These are phyloP conservation scores for Globisporangium paroecandrum DNA, from an alignment of 352 stramenopile species.

Conservation along the genomic window DNA sequence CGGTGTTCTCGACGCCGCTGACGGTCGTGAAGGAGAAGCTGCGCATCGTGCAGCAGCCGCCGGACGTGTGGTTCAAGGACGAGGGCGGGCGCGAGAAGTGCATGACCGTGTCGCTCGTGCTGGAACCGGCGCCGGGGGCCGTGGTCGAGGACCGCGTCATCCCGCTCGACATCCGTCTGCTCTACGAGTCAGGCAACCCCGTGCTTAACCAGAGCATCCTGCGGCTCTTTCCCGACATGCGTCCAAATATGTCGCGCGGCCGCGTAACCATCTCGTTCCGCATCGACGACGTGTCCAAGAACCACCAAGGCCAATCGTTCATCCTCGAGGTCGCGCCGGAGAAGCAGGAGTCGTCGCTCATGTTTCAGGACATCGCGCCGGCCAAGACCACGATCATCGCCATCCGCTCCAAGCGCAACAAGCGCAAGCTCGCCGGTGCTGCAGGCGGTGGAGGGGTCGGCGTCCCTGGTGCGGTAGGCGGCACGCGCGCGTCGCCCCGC, in stretches of 20 bases:
- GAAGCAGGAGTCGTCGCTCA: constrained; percentile 70
- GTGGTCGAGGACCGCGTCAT: constrained; percentile 72
- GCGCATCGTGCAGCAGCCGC: constrained; percentile 70
- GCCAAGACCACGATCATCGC: constrained; percentile 86
- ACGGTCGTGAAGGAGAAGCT: constrained; percentile 79
- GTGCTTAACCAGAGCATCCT: constrained; percentile 92
- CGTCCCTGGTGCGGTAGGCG: constrained; percentile 6
- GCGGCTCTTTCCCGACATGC: constrained; percentile 80
- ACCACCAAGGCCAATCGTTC: constrained; percentile 96
- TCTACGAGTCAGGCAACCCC: constrained; percentile 83
- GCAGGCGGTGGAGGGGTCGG: neutral
- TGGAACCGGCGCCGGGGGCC: constrained; percentile 67
- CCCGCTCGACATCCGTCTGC: constrained; percentile 59
- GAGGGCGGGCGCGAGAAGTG: constrained; percentile 94
- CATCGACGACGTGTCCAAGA: constrained; percentile 97
- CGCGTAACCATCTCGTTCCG: constrained; percentile 89
- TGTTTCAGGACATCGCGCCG: constrained; percentile 90
- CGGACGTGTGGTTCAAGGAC: constrained; percentile 96
- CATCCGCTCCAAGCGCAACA: constrained; percentile 95
- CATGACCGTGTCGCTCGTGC: constrained; percentile 86
- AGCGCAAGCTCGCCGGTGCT: constrained; percentile 60
- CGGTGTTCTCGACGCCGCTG: constrained; percentile 59
- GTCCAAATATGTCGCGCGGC: constrained; percentile 84
- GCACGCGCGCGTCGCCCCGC: constrained; percentile 33
- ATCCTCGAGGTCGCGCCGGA: constrained; percentile 88